A percentile compares a stretch with the other conserved stretches of the same genome.
These are phyloP conservation scores for Elymus sibiricus DNA, from an alignment of 176 grass and related monocot genomes.

Conservation along the genomic window DNA sequence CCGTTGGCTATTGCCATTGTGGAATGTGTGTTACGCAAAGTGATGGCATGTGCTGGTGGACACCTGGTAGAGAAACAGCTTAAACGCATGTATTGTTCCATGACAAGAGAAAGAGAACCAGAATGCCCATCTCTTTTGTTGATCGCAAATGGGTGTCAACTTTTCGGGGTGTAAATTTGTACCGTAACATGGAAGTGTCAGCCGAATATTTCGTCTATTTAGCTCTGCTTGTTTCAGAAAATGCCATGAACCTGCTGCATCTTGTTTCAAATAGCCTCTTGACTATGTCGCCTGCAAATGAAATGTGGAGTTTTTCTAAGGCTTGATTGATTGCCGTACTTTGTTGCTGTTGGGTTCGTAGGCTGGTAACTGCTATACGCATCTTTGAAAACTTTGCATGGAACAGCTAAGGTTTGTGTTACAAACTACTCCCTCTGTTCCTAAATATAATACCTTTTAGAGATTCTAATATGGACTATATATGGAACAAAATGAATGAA, in stretches of 20 bases:
- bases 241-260: not conserved
- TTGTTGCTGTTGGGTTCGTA: not conserved
- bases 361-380: no score
- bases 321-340: no score
- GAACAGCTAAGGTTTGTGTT: no score
- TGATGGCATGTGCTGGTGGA: not conserved
- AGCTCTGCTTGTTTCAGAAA: not conserved
- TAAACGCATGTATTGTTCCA: not conserved
- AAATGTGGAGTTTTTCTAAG: not conserved
- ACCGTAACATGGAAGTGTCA: not conserved
- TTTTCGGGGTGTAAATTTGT: not conserved
- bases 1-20: not conserved
- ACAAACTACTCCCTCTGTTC: no score
- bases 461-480: no score
- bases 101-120: not conserved
- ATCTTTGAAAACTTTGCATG: no score
- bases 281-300: not conserved
- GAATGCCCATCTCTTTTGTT: not conserved
- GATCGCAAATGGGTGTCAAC: not conserved
- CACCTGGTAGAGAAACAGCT: not conserved
- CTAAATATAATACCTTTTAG: no score
- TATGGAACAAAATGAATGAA: no score
- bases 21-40: not conserved
- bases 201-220: not conserved
- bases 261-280: not conserved